Evolutionary conservation across 1,284 basidiomycete species (phyloP), one percentile per base, ranked within the genome.

Genomic region (Singerocomus inundabilis): DNA sequence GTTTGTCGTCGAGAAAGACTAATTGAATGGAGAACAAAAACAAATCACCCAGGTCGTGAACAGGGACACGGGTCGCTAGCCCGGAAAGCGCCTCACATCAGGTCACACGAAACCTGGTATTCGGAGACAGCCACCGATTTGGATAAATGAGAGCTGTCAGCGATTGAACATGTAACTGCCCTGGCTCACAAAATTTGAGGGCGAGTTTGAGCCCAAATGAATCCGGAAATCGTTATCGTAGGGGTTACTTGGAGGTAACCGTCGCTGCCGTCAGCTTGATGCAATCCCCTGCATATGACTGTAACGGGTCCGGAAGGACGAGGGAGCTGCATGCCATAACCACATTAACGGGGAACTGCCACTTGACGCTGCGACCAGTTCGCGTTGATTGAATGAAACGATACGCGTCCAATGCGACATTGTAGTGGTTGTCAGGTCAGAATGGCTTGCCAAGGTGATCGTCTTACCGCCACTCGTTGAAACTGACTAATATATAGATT

Each of bases 1-100:
- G 51, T 46, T 58, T 66, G 67, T 67, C 53, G 63, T 69, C 63
- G 65, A 68, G 64, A 67, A 69, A 66, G 63, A 68, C 60, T 70
- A 67, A 67, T 69, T 53, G 49, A 49, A 65, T 57, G 54, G 59
- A 65, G 62, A 55, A 60, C 54, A 46, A 52, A 47, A 55, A 55
- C 62, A 54, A 51, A 45, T 43, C 50, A 44, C 31, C 48, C 29
- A 47, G 43, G 50, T 39, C 39, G 52, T 44, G 29, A 45, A 51
- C 44, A 55, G 41, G 48, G 42, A 52, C 44, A 45, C 50, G 52
- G 60, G 52, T 54, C 48, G 38, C 44, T 42, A 43, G 42, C 38
- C 52, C 56, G 61, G 64, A 46, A 44, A 43, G 52, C 51, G 52
- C 49, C 50, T 55, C 40, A 41, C 40, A 56, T 69, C 54, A 48